Base-by-base conservation (phyloP, 441 rosid genomes). In the Heliophila coronopifolia region DNA sequence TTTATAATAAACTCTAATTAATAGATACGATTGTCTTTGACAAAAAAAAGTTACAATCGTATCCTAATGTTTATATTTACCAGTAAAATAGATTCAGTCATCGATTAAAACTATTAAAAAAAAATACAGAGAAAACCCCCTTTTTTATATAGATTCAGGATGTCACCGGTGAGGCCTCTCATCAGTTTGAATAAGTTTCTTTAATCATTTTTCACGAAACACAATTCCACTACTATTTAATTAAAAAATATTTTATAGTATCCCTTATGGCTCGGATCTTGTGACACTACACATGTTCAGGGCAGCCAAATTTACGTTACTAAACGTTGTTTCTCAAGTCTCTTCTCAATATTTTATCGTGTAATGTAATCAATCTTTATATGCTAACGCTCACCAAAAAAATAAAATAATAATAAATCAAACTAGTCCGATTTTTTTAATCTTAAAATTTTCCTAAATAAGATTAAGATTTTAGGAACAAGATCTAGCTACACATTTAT, bases 201-300 rank as follows among this genome's bases (percentile, higher is more conserved):
- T 41, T 51, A 52, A 27, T 52, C 19, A 35, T 3, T 27, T 45
- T n/a, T 52, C 11, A 36, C 34, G 42, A 38, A 22, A 61, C 17
- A 16, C 22, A 53, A 19, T 23, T 53, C 34, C 43, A 61, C 27
- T 23, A 34, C 15, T 17, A 41, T 4, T 11, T 24, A 1, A n/a
- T n/a, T n/a, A 3, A 18, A 17, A 55, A 17, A 17, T 3, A 41
- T 4, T 17, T 17, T 12, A 47, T 7, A 33, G n/a, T 24, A 41
- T 51, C 3, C 59, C 49, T 1, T 10, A 33, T 24, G 41, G 52
- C 22, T 55, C 34, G 40, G 63, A 63, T 48, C 63, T 63, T 56
- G 68, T 25, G 64, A 42, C 59, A 35, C 4, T 11, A 49, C 69
- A 65, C 63, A 57, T 65, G 69, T 55, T 55, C 7, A 18, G 23